These are phyloP conservation scores for Acer campestre DNA, from an alignment of 345 rosid species.

Conservation along the genomic window DNA sequence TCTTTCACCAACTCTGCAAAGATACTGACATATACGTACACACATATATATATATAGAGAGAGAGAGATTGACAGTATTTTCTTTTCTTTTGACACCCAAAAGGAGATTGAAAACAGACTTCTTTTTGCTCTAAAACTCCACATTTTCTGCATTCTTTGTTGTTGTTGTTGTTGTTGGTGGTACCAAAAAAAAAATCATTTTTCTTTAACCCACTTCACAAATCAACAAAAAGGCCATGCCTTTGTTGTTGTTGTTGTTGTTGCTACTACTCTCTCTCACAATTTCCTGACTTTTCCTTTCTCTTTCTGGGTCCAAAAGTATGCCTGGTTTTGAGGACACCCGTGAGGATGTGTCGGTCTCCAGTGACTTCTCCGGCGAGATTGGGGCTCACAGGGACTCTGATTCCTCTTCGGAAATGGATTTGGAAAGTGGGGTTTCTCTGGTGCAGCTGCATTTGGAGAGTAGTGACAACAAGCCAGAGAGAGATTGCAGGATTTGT, in stretches of 20 bases:
- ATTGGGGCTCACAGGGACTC: constrained; percentile 42
- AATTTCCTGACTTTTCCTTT: constrained; percentile 1
- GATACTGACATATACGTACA: constrained; percentile 26
- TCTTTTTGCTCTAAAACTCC: neutral
- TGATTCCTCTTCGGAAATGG: constrained; percentile 48
- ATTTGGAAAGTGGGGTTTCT: constrained; percentile 52
- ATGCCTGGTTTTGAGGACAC: constrained; percentile 39
- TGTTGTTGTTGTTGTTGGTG: neutral
- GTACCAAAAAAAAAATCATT: neutral
- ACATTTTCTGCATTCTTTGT: neutral
- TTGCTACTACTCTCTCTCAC: constrained; percentile 12
- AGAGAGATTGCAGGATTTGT: constrained; percentile 72
- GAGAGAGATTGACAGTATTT: neutral
- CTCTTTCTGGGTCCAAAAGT: constrained; percentile 15
- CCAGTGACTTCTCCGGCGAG: constrained; percentile 40
- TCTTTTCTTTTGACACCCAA: constrained; percentile 1
- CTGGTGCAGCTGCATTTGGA: constrained; percentile 40
- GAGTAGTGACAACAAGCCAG: constrained; percentile 25
- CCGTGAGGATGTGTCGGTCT: constrained; percentile 36
- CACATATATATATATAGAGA: neutral
- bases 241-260: neutral
- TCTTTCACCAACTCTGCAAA: constrained; percentile 34
- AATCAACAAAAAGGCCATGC: constrained; percentile 22
- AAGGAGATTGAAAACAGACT: constrained; percentile 7
- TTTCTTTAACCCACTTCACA: neutral